Evolutionary conservation across 495 filamentous ascomycete species (phyloP).

Genomic region (Hypoxylon lenormandii): DNA sequence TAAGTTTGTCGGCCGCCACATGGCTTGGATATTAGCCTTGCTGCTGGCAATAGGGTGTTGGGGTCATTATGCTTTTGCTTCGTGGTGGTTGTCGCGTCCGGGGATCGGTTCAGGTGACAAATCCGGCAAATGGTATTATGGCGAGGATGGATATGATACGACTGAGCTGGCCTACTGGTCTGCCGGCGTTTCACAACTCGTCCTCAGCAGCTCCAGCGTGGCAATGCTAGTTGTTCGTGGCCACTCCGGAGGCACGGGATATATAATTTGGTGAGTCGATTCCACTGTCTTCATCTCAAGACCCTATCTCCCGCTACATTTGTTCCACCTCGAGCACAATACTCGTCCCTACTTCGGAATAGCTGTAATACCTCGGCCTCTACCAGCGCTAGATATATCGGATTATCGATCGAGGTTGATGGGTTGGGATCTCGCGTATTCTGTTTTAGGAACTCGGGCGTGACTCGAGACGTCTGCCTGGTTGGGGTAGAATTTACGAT

Average conservation of each 20-base stretch:
- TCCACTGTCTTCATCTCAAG: too few relatives aligned
- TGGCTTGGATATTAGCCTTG: constrained; percentile 49
- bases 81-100: constrained; percentile 55
- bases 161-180: constrained; percentile 62
- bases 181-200: constrained; percentile 48
- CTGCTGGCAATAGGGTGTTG: constrained; percentile 46
- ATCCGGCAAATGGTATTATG: constrained; percentile 54
- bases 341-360: too few relatives aligned
- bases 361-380: too few relatives aligned
- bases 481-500: not conserved
- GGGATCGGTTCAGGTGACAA: constrained; percentile 44
- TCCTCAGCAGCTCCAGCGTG: constrained; percentile 49
- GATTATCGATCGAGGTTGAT: too few relatives aligned
- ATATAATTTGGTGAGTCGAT: constrained; percentile 56
- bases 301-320: too few relatives aligned
- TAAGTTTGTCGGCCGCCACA: constrained; percentile 52
- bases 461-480: too few relatives aligned
- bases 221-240: constrained; percentile 53
- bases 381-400: too few relatives aligned
- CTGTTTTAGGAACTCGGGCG: too few relatives aligned
- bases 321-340: too few relatives aligned
- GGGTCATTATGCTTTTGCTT: constrained; percentile 51
- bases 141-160: constrained; percentile 54
- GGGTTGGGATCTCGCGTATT: too few relatives aligned
- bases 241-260: constrained; percentile 58